Base-by-base conservation (phyloP, 2,329 filamentous ascomycete species). In the Cladophialophora exuberans region DNA sequence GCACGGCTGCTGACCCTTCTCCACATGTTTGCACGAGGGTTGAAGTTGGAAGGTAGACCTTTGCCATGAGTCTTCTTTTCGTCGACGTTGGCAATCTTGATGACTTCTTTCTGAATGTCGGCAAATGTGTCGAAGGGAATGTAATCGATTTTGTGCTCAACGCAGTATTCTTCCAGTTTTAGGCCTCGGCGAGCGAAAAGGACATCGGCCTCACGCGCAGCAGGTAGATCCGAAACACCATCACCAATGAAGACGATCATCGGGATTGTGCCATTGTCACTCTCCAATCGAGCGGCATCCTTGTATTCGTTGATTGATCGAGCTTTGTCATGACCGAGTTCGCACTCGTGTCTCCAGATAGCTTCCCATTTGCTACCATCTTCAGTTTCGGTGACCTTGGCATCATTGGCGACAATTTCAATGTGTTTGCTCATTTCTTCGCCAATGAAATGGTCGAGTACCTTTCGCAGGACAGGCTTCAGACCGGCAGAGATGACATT, bases 181-280 rank as follows among this genome's bases (percentile, higher is more conserved):
- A 88, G 73, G 0, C 85, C 84, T n/a, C 80, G 77, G 9, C 85
- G 79, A 0, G 85, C 84, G 64, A 88, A 88, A 9, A 88, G 78
- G 0, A 88, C 82, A 65, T 88, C 85, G 1, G 85, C 83, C 65
- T 88, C 79, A 25, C 83, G 76, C 1, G 85, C 84, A 2, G 84
- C 85, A 0, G 85, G 79, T 1, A 88, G 76, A 65, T 88, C 85
- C 0, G 83, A 86, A 4, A 88, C 83, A 18, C 85, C 85, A 64
- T 88, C 85, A 44, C 85, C 85, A 61, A 88, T 86, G 71, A 88
- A 88, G 48, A 88, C 74, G 62, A 88, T 85, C 47, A 87, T 73
- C 0, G 85, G 85, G 42, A 87, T 79, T 2, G 82, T 82, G 52
- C 81, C 83, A 55, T 86, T 81, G 13, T 82, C 79, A 56, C 78